Evolutionary conservation across 2,329 filamentous ascomycete genomes (phyloP), one percentile per base, ranked within the genome.

Genomic region (Tolypocladium guangdongense): DNA sequence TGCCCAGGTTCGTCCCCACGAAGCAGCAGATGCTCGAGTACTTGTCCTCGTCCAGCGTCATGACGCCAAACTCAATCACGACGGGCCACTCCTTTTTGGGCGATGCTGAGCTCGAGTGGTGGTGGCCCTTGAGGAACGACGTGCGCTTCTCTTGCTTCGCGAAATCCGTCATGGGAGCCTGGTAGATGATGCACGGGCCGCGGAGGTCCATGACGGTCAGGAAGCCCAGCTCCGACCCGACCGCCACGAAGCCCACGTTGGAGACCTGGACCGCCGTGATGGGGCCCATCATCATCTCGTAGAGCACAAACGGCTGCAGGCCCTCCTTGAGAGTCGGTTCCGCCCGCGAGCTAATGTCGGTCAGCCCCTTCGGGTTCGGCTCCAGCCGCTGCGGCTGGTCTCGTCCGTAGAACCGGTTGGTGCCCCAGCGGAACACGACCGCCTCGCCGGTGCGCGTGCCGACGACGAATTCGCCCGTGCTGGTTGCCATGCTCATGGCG

Each of bases 11-110:
- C 0, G 93, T 97, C 22, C 93, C 93, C 2, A 95, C 88, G 60
- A 97, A 95, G 59, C 93, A 87, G 55, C 86, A 83, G 54, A 99
- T 95, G 63, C 90, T 96, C 1, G 93, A 97, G 66, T 95, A 99
- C 58, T 89, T 84, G 64, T 97, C 92, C n/a, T 86, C 88, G 45
- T 97, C 93, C 4, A 96, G 73, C 3, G 88, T 95, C 83, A 99
- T 86, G 48, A 96, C 89, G 52, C 89, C 90, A 71, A 97, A 99
- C 64, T 96, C 89, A 32, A 97, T 83, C 33, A 75, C 78, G 0
- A 89, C 90, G 0, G 89, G 83, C 80, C 84, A 95, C 63, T 96
- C 91, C 49, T 77, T 78, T 3, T 62, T 57, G 1, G 73, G 65
- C 5, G 10, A 12, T 3, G 74, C 67, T 6, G 77, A 67, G 32